Conservation (phyloP, 495 filamentous ascomycete species). For the Penicillium simplicissimum region DNA sequence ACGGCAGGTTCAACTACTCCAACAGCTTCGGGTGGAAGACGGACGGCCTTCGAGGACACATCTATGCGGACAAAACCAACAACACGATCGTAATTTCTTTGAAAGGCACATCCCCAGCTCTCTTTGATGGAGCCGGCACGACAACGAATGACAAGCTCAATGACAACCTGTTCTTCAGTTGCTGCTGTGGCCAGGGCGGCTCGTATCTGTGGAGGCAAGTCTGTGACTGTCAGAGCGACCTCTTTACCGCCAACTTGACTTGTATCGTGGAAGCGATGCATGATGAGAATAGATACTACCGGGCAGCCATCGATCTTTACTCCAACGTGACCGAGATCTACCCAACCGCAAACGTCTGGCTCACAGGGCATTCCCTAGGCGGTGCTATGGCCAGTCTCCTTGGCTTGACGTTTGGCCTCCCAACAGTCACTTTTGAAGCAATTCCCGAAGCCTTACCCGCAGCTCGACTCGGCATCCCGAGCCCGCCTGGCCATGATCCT, state of each 20-base stretch:
- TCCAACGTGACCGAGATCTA: conserved; percentile 89
- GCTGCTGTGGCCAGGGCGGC: conserved; percentile 92
- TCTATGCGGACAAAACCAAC: conserved; percentile 85
- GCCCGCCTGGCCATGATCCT: conserved; percentile 74
- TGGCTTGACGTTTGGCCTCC: conserved; percentile 86
- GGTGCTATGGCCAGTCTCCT: conserved; percentile 83
- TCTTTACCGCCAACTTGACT: conserved; percentile 87
- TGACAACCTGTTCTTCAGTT: conserved; percentile 96
- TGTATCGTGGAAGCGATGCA: conserved; percentile 75
- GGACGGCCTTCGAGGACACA: conserved; percentile 88
- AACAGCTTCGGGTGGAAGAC: conserved; percentile 84
- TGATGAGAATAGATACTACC: conserved; percentile 88
- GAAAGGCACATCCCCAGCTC: conserved; percentile 85
- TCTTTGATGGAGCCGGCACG: conserved; percentile 93
- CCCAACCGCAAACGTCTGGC: conserved; percentile 82
- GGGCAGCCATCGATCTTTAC: conserved; percentile 81
- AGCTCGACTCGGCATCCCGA: conserved; percentile 79
- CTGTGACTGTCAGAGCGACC: conserved; percentile 82
- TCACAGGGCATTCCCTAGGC: conserved; percentile 86
- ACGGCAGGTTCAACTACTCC: conserved; percentile 77
- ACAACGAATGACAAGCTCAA: conserved; percentile 97
- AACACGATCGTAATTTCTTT: conserved; percentile 85
- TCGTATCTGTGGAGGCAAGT: conserved; percentile 85
- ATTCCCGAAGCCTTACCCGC: conserved; percentile 87
- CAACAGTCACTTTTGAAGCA: conserved; percentile 86